Percentiles rank a stretch among this genome's conserved stretches.
Conservation (phyloP, 2,329 filamentous ascomycete species). For the Phaeosphaeriaceae sp. region DNA sequence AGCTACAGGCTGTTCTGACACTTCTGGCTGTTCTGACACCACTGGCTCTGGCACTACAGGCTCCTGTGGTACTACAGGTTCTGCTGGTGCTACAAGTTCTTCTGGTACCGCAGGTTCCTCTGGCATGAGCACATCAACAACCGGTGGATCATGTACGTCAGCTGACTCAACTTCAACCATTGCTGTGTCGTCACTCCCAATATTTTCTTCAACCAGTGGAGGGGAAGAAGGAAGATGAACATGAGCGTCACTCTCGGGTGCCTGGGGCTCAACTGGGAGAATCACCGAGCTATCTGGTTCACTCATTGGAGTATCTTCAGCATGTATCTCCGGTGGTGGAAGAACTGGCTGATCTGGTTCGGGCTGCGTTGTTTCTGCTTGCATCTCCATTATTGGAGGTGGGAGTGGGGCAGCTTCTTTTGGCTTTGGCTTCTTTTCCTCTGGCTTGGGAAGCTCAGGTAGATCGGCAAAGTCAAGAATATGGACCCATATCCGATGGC, state of each 20-base stretch:
- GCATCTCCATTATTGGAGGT: background rate
- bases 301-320: conserved; percentile 49
- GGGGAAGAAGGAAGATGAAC: background rate
- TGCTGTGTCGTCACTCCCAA: conserved; percentile 22
- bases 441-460: conserved; percentile 34
- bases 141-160: conserved; percentile 22
- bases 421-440: conserved; percentile 2
- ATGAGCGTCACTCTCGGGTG: conserved; percentile 7
- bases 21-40: no score
- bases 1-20: no score
- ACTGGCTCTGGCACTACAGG: conserved; percentile 8
- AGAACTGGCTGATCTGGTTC: conserved; percentile 2
- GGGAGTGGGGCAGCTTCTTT: background rate
- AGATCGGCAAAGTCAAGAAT: conserved; percentile 38
- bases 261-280: conserved; percentile 6
- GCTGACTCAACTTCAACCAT: conserved; percentile 32
- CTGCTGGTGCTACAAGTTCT: no score
- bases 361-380: conserved; percentile 4
- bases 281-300: conserved; percentile 39
- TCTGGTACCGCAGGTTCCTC: conserved; percentile 14
- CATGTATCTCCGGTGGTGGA: conserved; percentile 11
- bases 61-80: conserved; percentile 24
- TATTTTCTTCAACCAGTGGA: background rate
- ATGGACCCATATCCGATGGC: conserved; percentile 44
- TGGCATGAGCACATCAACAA: conserved; percentile 30